These are phyloP conservation scores for Mortierella claussenii DNA, from an alignment of 192 early-diverging fungal species.

Conservation along the genomic window DNA sequence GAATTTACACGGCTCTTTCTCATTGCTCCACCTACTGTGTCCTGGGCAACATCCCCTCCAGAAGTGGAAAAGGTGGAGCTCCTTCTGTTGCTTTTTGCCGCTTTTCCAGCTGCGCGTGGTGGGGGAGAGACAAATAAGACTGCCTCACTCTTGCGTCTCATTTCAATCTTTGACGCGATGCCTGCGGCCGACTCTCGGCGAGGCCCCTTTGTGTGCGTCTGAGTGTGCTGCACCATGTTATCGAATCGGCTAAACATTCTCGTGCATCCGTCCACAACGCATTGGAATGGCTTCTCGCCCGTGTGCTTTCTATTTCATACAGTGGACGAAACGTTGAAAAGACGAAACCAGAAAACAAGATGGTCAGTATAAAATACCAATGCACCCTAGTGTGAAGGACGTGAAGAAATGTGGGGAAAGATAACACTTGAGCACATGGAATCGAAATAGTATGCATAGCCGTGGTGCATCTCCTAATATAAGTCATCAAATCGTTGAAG, in stretches of 20 bases:
- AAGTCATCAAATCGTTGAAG: no score
- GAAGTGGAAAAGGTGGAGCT: slow-evolving; percentile 19
- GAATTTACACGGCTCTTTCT: slow-evolving; percentile 29
- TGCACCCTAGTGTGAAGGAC: no score
- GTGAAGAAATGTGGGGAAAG: no score
- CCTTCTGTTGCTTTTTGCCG: slow-evolving; percentile 14
- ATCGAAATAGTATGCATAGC: no score
- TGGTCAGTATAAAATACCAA: no score
- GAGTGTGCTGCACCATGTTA: slow-evolving; percentile 86
- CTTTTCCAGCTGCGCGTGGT: slow-evolving; percentile 2
- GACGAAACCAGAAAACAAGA: no score
- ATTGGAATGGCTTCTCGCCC: slow-evolving; percentile 78
- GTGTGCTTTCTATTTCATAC: slow-evolving; percentile 40
- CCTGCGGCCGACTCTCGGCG: slow-evolving; percentile 38
- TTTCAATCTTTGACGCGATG: slow-evolving; percentile 40
- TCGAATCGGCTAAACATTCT: slow-evolving; percentile 81
- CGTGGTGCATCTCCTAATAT: no score
- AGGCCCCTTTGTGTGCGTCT: slow-evolving; percentile 67
- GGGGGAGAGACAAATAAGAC: slow-evolving; percentile 4
- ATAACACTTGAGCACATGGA: no score
- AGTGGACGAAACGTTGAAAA: no score
- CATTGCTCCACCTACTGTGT: no score
- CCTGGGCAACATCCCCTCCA: slow-evolving; percentile 6
- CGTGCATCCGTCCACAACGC: slow-evolving; percentile 71
- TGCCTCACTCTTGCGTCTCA: slow-evolving; percentile 37